phyloP scores from a whole-genome alignment of 2,329 filamentous ascomycete species.

The Leptoxyphium fumago region DNA sequence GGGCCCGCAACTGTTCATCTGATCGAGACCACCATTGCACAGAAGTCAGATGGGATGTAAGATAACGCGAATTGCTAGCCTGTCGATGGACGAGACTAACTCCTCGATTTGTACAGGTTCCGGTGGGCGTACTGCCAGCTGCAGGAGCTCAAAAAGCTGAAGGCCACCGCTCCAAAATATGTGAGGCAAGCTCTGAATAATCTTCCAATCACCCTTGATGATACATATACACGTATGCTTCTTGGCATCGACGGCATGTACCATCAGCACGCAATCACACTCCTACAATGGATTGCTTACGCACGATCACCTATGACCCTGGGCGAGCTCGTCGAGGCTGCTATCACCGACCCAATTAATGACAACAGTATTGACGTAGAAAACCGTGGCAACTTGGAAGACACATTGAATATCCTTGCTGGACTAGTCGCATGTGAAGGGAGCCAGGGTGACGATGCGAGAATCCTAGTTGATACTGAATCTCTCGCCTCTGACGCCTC shows the following conservation, averaged over 20 bases:
- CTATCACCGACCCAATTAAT: constrained; percentile 9
- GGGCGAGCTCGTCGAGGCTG: constrained; percentile 15
- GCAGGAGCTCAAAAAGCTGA: constrained; percentile 10
- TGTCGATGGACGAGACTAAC: neutral
- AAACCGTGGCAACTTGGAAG: constrained; percentile 4
- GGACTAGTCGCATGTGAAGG: constrained; percentile 3
- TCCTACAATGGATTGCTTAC: constrained; percentile 14
- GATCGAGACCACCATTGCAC: constrained; percentile 9
- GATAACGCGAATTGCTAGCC: neutral
- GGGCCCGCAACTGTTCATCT: constrained; percentile 2
- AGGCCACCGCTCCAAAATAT: constrained; percentile 6
- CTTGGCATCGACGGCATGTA: constrained; percentile 10
- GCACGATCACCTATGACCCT: constrained; percentile 9
- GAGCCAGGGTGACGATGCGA: neutral
- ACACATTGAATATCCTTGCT: constrained; percentile 6
- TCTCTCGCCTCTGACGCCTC: neutral
- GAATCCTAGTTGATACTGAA: neutral
- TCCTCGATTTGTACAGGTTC: constrained; percentile 8
- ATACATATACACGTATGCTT: constrained; percentile 24
- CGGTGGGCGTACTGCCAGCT: constrained; percentile 15
- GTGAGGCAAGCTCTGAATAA: constrained; percentile 15
- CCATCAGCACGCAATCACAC: constrained; percentile 1
- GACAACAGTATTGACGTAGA: constrained; percentile 1
- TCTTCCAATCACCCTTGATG: constrained; percentile 12
- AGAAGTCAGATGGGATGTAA: constrained; percentile 14